phyloP scores from a whole-genome alignment of 305 asterid genomes.

The Salvia sclarea region DNA sequence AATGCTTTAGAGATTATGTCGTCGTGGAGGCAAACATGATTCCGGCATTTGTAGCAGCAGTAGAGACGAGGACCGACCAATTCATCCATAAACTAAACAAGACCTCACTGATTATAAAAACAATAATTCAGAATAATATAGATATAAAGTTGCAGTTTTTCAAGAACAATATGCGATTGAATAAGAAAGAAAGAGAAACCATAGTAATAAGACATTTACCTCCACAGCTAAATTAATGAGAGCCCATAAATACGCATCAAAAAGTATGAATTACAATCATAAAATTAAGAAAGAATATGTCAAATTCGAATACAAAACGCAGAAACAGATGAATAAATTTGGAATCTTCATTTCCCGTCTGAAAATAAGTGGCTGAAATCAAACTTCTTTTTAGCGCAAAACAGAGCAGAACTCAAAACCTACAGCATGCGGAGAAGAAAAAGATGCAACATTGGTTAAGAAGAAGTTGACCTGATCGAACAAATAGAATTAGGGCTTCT shows the following conservation, averaged over 20 bases:
- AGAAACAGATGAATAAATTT: neutral
- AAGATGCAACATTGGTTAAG: too few species aligned
- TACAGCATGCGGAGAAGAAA: too few species aligned
- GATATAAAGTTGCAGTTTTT: neutral
- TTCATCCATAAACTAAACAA: slow-evolving; percentile 53
- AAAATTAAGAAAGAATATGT: slow-evolving; percentile 17
- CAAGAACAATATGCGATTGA: neutral
- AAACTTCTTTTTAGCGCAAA: too few species aligned
- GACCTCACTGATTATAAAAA: slow-evolving; percentile 30
- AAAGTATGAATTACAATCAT: neutral
- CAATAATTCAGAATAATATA: neutral
- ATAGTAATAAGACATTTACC: slow-evolving; percentile 3
- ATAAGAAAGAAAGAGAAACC: neutral
- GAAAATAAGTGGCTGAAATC: too few species aligned
- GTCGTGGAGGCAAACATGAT: slow-evolving; percentile 76
- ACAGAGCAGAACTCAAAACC: too few species aligned
- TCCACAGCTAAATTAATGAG: slow-evolving; percentile 5
- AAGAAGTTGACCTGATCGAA: too few species aligned
- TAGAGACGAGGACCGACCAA: slow-evolving; percentile 76
- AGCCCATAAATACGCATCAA: slow-evolving; percentile 32
- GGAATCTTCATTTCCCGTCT: neutral
- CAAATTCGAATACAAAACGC: slow-evolving; percentile 11
- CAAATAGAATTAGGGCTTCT: too few species aligned
- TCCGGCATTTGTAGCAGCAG: slow-evolving; percentile 80
- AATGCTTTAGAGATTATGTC: slow-evolving; percentile 80